A percentile compares a stretch with the other conserved stretches of the same genome.
Evolutionary conservation across 495 filamentous ascomycete species (phyloP).

Genomic region (Trichoderma orchidacearum): DNA sequence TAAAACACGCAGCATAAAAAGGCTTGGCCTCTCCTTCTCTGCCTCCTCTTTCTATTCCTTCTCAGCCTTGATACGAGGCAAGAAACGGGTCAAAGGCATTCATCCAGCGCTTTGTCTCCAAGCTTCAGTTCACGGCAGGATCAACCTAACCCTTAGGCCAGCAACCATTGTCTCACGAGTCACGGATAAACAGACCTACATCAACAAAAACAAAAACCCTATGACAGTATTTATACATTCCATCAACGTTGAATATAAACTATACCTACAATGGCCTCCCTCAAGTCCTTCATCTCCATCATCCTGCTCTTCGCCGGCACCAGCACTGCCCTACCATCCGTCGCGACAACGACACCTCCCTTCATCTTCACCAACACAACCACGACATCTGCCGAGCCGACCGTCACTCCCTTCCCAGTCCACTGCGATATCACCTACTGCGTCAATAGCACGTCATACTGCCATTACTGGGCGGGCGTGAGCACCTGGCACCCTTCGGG

Average conservation of each 20-base stretch:
- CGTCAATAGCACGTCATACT: conserved; percentile 8
- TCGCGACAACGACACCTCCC: background rate
- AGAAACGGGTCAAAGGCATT: no score
- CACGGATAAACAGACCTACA: background rate
- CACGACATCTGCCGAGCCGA: background rate
- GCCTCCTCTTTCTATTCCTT: no score
- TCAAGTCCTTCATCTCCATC: background rate
- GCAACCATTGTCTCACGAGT: no score
- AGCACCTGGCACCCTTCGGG: conserved; percentile 16
- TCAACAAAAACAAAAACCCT: background rate
- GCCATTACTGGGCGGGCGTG: conserved; percentile 16
- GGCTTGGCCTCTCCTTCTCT: no score
- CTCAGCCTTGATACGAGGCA: no score
- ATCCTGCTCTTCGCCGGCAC: background rate
- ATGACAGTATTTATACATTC: no score
- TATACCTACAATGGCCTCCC: background rate
- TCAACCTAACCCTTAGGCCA: no score
- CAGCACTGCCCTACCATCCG: background rate
- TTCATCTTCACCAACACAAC: background rate
- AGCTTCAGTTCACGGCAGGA: no score
- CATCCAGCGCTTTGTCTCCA: no score
- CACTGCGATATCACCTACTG: conserved; percentile 15
- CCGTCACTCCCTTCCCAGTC: background rate
- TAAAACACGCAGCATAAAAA: no score
- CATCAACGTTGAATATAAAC: no score